A percentile compares a stretch with the other conserved stretches of the same genome.
Conservation (phyloP, 495 filamentous ascomycete genomes). For the Aspergillus ellipticus region DNA sequence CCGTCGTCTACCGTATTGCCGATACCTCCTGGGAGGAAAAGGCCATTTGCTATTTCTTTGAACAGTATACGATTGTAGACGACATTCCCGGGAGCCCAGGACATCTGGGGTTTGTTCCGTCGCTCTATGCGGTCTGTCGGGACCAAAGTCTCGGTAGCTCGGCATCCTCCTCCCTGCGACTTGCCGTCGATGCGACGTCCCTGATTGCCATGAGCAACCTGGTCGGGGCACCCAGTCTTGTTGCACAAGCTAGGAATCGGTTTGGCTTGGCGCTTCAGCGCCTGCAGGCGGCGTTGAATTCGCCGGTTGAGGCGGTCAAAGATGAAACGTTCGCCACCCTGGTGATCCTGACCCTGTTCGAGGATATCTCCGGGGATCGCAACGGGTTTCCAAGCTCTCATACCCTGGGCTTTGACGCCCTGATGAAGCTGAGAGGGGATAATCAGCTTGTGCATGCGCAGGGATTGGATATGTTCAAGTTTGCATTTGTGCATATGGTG, state of each 20-base stretch:
- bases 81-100: slow-evolving; percentile 21
- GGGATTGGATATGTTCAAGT: slow-evolving; percentile 41
- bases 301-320: slow-evolving; percentile 29
- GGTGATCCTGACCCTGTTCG: slow-evolving; percentile 37
- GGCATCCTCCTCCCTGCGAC: slow-evolving; percentile 30
- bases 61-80: slow-evolving; percentile 34
- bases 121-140: slow-evolving; percentile 30
- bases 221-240: slow-evolving; percentile 26
- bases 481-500: slow-evolving; percentile 42
- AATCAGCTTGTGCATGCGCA: slow-evolving; percentile 28
- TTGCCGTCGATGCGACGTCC: slow-evolving; percentile 39
- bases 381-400: slow-evolving; percentile 41
- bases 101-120: slow-evolving; percentile 36
- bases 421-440: slow-evolving; percentile 37
- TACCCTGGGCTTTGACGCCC: slow-evolving; percentile 39
- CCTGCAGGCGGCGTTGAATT: slow-evolving; percentile 28
- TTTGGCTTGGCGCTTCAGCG: slow-evolving; percentile 36
- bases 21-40: slow-evolving; percentile 41
- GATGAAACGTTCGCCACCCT: slow-evolving; percentile 44
- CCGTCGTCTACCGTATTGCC: slow-evolving; percentile 21
- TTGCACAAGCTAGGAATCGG: slow-evolving; percentile 27
- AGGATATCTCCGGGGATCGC: slow-evolving; percentile 39
- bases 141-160: slow-evolving; percentile 15
- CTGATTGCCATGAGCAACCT: slow-evolving; percentile 35
- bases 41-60: slow-evolving; percentile 43